Evolutionary conservation across 768 basidiomycete genomes (phyloP).

Genomic region (Pulveroboletus sp.): DNA sequence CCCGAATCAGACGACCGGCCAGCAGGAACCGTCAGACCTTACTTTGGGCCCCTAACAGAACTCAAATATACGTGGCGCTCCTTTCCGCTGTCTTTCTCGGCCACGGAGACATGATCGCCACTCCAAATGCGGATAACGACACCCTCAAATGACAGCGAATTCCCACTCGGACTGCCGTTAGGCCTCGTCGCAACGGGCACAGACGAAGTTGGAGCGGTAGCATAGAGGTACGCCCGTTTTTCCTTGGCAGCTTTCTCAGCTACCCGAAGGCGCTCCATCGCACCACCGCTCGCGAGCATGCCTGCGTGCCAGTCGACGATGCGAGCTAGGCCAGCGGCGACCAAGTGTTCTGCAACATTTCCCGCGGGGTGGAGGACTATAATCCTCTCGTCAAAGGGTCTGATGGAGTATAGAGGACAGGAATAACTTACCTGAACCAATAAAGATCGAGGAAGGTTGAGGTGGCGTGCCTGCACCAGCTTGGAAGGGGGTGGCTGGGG

Average conservation of each 20-base stretch:
- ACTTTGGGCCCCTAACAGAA: slow-evolving; percentile 85
- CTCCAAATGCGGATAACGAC: slow-evolving; percentile 87
- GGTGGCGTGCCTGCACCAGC: slow-evolving; percentile 50
- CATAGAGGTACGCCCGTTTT: slow-evolving; percentile 66
- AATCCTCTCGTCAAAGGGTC: background rate
- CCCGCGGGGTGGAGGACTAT: slow-evolving; percentile 87
- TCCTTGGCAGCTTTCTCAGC: slow-evolving; percentile 82
- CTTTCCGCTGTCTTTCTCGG: slow-evolving; percentile 65
- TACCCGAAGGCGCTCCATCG: slow-evolving; percentile 81
- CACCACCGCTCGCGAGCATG: slow-evolving; percentile 78
- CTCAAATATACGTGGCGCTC: slow-evolving; percentile 85
- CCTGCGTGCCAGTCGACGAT: slow-evolving; percentile 98
- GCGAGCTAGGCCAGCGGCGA: slow-evolving; percentile 80
- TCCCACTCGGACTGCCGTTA: slow-evolving; percentile 44
- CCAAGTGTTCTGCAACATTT: slow-evolving; percentile 88
- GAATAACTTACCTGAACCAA: slow-evolving; percentile 64
- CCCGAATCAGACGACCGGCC: background rate
- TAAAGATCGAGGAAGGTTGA: slow-evolving; percentile 78
- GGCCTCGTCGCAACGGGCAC: slow-evolving; percentile 38
- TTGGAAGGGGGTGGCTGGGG: slow-evolving; percentile 79
- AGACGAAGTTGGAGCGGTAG: slow-evolving; percentile 43
- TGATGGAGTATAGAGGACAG: background rate
- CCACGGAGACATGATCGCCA: slow-evolving; percentile 83
- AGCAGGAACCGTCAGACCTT: slow-evolving; percentile 17
- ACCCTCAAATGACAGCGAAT: slow-evolving; percentile 64